Conservation (phyloP, 2,329 filamentous ascomycete genomes). For the Alternaria ventricosa region DNA sequence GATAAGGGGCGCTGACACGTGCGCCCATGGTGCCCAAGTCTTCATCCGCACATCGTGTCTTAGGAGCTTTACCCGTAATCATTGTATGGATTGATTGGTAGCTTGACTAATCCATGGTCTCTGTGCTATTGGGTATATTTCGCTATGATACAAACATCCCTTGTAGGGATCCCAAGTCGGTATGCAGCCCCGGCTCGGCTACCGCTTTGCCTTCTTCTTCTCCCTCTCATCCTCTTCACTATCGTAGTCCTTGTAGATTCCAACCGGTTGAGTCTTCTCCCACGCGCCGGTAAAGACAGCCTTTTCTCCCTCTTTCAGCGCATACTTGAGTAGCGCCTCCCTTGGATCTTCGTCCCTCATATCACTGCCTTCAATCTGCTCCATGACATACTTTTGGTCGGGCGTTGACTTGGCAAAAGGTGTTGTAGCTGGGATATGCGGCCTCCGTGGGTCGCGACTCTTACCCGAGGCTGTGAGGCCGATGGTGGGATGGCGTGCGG, state of each 20-base stretch:
- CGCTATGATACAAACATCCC: conserved; percentile 9
- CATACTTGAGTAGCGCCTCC: conserved; percentile 93
- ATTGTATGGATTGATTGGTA: background rate
- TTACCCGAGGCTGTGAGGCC: conserved; percentile 81
- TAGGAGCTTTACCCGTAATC: background rate
- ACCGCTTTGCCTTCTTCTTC: conserved; percentile 60
- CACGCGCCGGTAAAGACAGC: conserved; percentile 94
- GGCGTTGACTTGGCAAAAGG: conserved; percentile 91
- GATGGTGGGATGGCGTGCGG: conserved; percentile 69
- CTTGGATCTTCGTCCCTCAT: conserved; percentile 97
- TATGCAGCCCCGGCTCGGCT: background rate
- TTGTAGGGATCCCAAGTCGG: conserved; percentile 5
- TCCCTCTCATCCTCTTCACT: conserved; percentile 81
- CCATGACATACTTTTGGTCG: conserved; percentile 85
- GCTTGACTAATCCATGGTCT: background rate
- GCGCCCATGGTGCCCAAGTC: background rate
- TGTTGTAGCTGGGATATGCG: conserved; percentile 83
- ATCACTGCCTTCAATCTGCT: conserved; percentile 85
- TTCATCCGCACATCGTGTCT: background rate
- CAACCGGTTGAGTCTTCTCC: conserved; percentile 88
- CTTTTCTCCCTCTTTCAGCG: conserved; percentile 88
- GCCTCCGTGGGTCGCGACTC: conserved; percentile 79
- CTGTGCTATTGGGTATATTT: conserved; percentile 12
- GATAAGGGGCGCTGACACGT: conserved; percentile 7
- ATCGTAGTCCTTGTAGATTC: conserved; percentile 87